These are phyloP conservation scores for Hericium coralloides DNA, from an alignment of 768 basidiomycete species.

Conservation along the genomic window DNA sequence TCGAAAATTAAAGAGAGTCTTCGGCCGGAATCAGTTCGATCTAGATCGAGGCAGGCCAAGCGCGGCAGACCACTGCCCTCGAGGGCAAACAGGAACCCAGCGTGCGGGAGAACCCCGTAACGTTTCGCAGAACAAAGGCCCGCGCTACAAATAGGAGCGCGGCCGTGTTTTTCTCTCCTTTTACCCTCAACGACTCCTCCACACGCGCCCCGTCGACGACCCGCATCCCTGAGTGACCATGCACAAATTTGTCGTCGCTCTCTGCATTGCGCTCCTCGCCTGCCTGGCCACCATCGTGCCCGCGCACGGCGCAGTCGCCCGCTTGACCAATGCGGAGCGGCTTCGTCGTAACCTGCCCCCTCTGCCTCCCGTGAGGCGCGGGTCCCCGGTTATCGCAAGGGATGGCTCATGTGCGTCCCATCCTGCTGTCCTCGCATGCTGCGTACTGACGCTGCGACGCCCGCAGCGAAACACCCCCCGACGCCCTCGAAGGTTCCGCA, in stretches of 20 bases:
- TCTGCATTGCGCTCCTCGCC: background rate
- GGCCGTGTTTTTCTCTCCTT: background rate
- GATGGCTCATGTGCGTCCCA: background rate
- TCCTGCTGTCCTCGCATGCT: background rate
- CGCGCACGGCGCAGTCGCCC: background rate
- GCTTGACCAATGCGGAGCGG: conserved; percentile 2
- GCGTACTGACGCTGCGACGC: background rate
- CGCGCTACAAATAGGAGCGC: background rate
- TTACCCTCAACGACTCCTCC: background rate
- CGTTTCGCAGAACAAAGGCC: too few species aligned
- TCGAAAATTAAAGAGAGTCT: background rate
- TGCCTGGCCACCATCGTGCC: background rate
- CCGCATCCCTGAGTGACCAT: background rate
- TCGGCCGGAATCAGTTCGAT: background rate
- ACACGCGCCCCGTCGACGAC: too few species aligned
- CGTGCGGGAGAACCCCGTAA: background rate
- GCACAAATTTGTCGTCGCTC: background rate
- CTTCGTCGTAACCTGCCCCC: background rate
- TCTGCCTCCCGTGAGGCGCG: background rate
- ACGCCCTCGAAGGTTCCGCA: background rate
- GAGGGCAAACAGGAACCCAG: background rate
- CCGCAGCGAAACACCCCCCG: background rate
- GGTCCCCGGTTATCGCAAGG: conserved; percentile 1
- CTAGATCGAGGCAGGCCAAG: background rate
- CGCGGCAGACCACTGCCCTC: background rate